A percentile compares a stretch with the other conserved stretches of the same genome.
These are phyloP conservation scores for Aspergillus ruber DNA, from an alignment of 2,329 filamentous ascomycete species.

Conservation along the genomic window DNA sequence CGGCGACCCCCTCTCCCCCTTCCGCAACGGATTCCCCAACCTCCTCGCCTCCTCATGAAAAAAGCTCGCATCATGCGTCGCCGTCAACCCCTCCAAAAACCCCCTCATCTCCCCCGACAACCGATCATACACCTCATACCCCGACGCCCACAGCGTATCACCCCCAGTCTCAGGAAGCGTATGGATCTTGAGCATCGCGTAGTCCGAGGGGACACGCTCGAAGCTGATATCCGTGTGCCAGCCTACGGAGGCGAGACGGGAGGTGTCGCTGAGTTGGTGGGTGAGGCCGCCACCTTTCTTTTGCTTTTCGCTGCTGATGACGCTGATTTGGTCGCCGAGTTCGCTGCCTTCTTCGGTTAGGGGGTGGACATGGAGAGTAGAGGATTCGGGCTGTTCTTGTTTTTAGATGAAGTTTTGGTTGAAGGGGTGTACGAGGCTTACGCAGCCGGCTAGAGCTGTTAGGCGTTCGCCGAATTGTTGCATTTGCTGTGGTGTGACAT, in stretches of 20 bases:
- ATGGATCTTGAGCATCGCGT: constrained; percentile 53
- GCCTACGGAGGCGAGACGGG: constrained; percentile 40
- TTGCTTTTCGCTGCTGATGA: constrained; percentile 54
- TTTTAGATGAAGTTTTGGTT: neutral
- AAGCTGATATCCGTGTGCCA: constrained; percentile 60
- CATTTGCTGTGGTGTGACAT: constrained; percentile 57
- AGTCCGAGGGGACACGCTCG: constrained; percentile 59
- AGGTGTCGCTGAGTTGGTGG: constrained; percentile 27
- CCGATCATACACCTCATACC: constrained; percentile 61
- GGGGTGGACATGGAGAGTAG: constrained; percentile 55
- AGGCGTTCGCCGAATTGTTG: constrained; percentile 44
- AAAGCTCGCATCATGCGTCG: constrained; percentile 50
- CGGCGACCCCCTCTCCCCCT: constrained; percentile 46
- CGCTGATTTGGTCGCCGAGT: constrained; percentile 55
- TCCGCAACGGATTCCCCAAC: constrained; percentile 30
- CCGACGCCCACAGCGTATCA: constrained; percentile 61
- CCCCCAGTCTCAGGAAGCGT: constrained; percentile 52
- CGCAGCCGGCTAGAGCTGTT: constrained; percentile 39
- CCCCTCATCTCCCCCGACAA: constrained; percentile 50
- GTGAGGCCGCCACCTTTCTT: constrained; percentile 37
- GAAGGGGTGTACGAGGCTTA: constrained; percentile 9
- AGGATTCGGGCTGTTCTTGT: constrained; percentile 41
- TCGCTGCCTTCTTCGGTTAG: constrained; percentile 53
- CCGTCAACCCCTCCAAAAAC: constrained; percentile 56
- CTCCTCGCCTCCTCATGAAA: constrained; percentile 39